Base-by-base conservation (phyloP, 1,284 basidiomycete genomes). In the Cryptococcus sp. region DNA sequence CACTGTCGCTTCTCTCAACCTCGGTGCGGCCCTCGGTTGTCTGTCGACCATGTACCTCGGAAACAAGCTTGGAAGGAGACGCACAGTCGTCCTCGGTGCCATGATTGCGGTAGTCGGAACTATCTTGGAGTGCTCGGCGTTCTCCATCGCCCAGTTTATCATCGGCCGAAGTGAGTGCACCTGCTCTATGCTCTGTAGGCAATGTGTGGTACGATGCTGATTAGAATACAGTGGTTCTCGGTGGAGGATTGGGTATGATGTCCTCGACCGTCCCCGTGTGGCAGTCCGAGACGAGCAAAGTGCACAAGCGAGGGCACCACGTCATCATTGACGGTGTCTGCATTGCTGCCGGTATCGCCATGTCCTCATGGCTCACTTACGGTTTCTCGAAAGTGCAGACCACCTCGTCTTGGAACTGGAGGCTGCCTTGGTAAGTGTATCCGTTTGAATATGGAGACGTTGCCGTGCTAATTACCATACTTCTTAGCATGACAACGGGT, bases 371-470 rank as follows among this genome's bases (percentile, higher is more conserved):
- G 56, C 74, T 74, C 58, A 66, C 76, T 23, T 72, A 75, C 52
- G 77, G 74, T 11, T 67, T 74, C 27, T 75, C 70, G n/a, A 76
- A 71, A 41, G 57, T 72, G 39, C 56, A 73, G 42, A 64, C 60
- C 5, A 39, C 58, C 2, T 54, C 66, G 10, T 61, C 64, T 3
- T 78, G 73, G 72, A 60, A 64, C 50, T 70, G 69, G 66, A 71
- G 80, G 23, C 65, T 82, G 31, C 81, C 81, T 11, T 73, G 68
- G 72, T 73, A 75, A 40, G 69, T 81, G 45, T 76, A 77, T 39
- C 71, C 77, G 31, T 35, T 35, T 35, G 2, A 35, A n/a, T n/a
- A n/a, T n/a, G n/a, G n/a, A n/a, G 39, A 73, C 68, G 45, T 68
- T 79, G 27, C 76, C 79, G 56, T 65, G 78, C 50, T 7, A 8